Base-by-base conservation (phyloP, 257 asterid genomes). In the Verbena officinalis region DNA sequence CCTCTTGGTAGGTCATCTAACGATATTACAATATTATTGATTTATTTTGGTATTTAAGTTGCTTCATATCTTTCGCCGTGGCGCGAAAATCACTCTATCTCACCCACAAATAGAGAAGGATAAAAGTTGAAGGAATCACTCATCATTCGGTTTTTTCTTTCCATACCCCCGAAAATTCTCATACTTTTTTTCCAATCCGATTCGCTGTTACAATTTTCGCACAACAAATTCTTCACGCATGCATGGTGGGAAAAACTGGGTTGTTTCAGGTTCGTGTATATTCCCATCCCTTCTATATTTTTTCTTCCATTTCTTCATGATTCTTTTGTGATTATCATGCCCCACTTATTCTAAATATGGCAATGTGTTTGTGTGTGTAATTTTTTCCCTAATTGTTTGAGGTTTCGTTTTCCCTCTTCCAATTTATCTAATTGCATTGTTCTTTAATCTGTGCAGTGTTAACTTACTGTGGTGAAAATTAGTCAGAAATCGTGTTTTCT, bases 81-180 rank as follows among this genome's bases (percentile, higher is more conserved):
- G 80, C 72, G 80, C 78, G 83, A 81, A 73, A 75, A 65, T 70
- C 69, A 56, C 83, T 65, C 81, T 65, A 79, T 46, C 61, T 51
- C 33, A 15, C 72, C 67, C 70, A 59, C 65, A 58, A 53, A 60
- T 15, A 43, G 5, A 27, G 3, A 21, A 12, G 52, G 33, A 74
- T 5, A 27, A 15, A 36, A 19, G 5, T 1, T 10, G 7, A 52
- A 16, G 7, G 15, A 54, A 54, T 10, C 6, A 21, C 22, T 30
- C 21, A 34, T 30, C 36, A 30, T 49, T 64, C 20, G 19, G 17
- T 14, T 53, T 24, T 53, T 19, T 65, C 19, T 33, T 22, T 42
- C 58, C 46, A 14, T 15, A 49, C 2, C 17, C 30, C 46, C 23
- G 16, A 64, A 39, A 69, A 63, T 68, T 55, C 27, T 59, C 55